Evolutionary conservation across 345 rosid genomes (phyloP).

Genomic region (Combretum micranthum): DNA sequence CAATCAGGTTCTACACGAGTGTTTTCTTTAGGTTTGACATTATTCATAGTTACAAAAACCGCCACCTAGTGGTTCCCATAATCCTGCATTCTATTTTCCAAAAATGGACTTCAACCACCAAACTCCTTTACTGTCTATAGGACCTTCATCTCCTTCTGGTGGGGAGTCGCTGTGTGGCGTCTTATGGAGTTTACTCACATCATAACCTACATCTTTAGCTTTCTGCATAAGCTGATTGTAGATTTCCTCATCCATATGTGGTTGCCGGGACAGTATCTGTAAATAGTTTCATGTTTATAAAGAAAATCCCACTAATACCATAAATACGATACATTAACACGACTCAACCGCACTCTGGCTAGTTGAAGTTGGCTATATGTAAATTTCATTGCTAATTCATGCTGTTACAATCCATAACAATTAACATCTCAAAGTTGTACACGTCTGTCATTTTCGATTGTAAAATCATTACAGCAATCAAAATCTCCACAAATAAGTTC

Average conservation of each 20-base stretch:
- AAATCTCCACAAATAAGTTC: too few species aligned
- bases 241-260: slow-evolving; percentile 48
- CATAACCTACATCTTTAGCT: slow-evolving; percentile 60
- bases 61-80: too few species aligned
- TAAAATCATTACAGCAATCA: too few species aligned
- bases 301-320: background rate
- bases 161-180: slow-evolving; percentile 64
- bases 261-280: slow-evolving; percentile 66
- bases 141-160: slow-evolving; percentile 36
- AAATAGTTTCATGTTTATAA: background rate
- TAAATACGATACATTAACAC: background rate
- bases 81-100: slow-evolving; percentile 24
- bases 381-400: too few species aligned
- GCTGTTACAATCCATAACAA: too few species aligned
- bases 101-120: slow-evolving; percentile 91
- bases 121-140: slow-evolving; percentile 60
- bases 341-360: background rate
- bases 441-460: too few species aligned
- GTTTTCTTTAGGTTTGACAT: too few species aligned
- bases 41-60: too few species aligned
- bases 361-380: too few species aligned
- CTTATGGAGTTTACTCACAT: slow-evolving; percentile 67
- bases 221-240: slow-evolving; percentile 53
- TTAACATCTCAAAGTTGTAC: too few species aligned
- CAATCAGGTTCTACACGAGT: too few species aligned